Evolutionary conservation across 306 rosid species (phyloP).

Genomic region (Carpinus fangiana): DNA sequence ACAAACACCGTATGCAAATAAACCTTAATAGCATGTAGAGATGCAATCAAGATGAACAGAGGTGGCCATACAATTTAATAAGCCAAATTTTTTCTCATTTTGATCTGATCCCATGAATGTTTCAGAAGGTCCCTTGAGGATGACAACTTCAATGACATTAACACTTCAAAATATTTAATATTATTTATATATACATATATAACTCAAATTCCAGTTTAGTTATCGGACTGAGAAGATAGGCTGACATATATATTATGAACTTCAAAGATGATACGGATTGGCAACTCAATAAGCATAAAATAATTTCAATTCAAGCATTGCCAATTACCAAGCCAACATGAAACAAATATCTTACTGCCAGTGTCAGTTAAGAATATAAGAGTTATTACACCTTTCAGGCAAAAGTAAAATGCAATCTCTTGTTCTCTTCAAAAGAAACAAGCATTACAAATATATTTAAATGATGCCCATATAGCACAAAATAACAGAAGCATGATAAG

Average conservation of each 20-base stretch:
- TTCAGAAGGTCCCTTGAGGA: no score
- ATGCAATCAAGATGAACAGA: background rate
- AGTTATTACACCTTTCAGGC: background rate
- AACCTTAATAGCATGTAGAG: background rate
- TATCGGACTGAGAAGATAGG: background rate
- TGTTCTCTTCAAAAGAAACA: background rate
- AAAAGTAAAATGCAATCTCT: constrained; percentile 10
- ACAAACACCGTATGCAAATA: background rate
- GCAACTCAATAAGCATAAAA: background rate
- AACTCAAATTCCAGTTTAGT: no score
- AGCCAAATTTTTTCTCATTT: background rate
- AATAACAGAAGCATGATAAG: constrained; percentile 11
- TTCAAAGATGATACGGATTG: background rate
- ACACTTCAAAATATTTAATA: no score
- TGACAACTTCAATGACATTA: no score
- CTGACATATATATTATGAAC: background rate
- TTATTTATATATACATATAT: no score
- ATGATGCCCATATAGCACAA: constrained; percentile 7
- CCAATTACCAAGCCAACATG: background rate
- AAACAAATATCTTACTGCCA: background rate
- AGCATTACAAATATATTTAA: background rate
- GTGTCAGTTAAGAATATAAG: background rate
- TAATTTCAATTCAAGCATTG: background rate
- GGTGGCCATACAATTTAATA: background rate
- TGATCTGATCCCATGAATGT: background rate